Evolutionary conservation across 2,329 filamentous ascomycete species (phyloP).

Genomic region (Cyphellophora attinorum): DNA sequence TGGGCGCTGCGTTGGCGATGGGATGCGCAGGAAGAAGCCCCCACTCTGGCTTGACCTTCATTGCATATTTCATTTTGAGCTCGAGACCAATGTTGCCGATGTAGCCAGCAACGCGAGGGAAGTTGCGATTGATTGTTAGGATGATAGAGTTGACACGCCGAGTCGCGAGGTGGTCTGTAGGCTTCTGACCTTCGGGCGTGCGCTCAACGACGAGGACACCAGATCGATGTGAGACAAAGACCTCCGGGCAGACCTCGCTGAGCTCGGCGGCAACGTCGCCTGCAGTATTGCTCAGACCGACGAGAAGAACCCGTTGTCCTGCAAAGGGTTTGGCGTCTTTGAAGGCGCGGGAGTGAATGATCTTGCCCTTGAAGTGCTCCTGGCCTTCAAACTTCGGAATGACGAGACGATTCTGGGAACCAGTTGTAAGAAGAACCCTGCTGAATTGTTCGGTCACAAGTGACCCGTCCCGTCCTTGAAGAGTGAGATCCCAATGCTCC

Average conservation of each 20-base stretch:
- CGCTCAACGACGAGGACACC: constrained; percentile 9
- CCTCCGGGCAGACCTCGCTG: constrained; percentile 5
- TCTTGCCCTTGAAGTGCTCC: constrained; percentile 16
- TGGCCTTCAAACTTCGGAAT: constrained; percentile 14
- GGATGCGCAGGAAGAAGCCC: constrained; percentile 19
- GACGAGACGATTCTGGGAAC: constrained; percentile 14
- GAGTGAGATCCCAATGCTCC: constrained; percentile 10
- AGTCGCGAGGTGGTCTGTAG: not conserved
- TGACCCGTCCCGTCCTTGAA: not conserved
- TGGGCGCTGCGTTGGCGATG: constrained; percentile 20
- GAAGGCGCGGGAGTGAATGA: constrained; percentile 18
- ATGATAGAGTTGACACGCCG: not conserved
- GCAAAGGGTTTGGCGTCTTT: constrained; percentile 27
- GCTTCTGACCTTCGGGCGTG: not conserved
- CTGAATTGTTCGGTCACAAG: constrained; percentile 18
- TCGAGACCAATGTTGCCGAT: not conserved
- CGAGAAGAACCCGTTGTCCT: constrained; percentile 3
- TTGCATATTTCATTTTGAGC: not conserved
- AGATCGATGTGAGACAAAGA: constrained; percentile 13
- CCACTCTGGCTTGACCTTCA: constrained; percentile 17
- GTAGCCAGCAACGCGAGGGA: not conserved
- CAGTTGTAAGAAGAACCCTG: constrained; percentile 25
- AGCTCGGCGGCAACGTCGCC: constrained; percentile 15
- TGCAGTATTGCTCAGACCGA: constrained; percentile 17
- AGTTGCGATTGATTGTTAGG: not conserved